Base-by-base conservation (phyloP, 2,329 filamentous ascomycete genomes). In the Trematosphaeria pertusa region DNA sequence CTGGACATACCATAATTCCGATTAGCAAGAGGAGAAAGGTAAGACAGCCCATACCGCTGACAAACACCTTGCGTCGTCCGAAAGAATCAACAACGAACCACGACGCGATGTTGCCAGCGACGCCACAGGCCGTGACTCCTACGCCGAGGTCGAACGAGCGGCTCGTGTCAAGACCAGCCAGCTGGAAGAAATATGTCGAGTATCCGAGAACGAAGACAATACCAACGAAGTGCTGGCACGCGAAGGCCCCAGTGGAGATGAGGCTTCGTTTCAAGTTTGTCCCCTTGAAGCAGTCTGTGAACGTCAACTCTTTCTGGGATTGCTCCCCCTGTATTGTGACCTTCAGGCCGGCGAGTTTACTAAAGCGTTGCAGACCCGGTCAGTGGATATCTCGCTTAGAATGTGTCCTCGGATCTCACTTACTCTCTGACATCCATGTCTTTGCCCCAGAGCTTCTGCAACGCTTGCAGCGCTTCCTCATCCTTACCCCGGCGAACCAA, bases 401-500 rank as follows among this genome's bases (percentile, higher is more conserved):
- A n/a, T n/a, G n/a, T n/a, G n/a, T n/a, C n/a, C n/a, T n/a, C n/a
- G n/a, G n/a, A n/a, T n/a, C n/a, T n/a, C n/a, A n/a, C n/a, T n/a
- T n/a, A n/a, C 11, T 22, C 35, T 2, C 8, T 69, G 11, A 73
- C 64, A n/a, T 56, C 32, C 58, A 56, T 21, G 54, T 48, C 60
- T 76, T 84, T 9, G 84, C 87, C 43, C 46, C 41, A 50, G 20
- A 89, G 73, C 5, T 85, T 82, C 42, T 84, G 71, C 15, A 89
- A 76, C 2, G 85, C 75, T 22, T 75, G 71, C 72, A 87, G 87
- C 15, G 87, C 87, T 17, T 87, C 82, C 7, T 84, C 80, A 32
- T 82, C 71, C 31, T 77, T 78, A 20, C 82, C 84, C 53, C 78
- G 80, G 32, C 86, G 82, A 24, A 89, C 83, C n/a, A 89, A 78